Evolutionary conservation across 495 filamentous ascomycete genomes (phyloP).

Genomic region (Talaromyces trachyspermus): DNA sequence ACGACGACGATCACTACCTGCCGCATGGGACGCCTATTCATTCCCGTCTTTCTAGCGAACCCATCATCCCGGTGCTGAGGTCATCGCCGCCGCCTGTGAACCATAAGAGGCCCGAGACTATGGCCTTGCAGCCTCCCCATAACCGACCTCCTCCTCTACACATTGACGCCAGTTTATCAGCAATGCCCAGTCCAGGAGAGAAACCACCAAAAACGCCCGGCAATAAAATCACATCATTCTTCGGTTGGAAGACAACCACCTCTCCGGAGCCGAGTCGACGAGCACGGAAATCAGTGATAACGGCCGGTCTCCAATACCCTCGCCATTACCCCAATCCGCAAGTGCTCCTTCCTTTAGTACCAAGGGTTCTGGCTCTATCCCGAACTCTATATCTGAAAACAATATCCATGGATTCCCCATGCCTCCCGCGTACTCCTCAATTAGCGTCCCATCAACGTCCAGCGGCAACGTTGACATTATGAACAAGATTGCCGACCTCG

Average conservation of each 20-base stretch:
- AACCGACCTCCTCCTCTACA: conserved; percentile 34
- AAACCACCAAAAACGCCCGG: conserved; percentile 53
- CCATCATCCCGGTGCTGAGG: conserved; percentile 36
- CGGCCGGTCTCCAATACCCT: conserved; percentile 51
- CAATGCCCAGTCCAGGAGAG: conserved; percentile 25
- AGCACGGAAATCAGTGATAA: conserved; percentile 58
- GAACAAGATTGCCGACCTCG: conserved; percentile 62
- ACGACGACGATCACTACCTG: conserved; percentile 29
- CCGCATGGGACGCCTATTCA: conserved; percentile 37
- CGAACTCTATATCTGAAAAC: conserved; percentile 37
- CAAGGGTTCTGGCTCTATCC: conserved; percentile 22
- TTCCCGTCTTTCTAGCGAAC: conserved; percentile 41
- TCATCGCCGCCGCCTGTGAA: conserved; percentile 34
- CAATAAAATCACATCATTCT: conserved; percentile 59
- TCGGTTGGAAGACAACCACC: conserved; percentile 55
- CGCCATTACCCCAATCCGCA: conserved; percentile 45
- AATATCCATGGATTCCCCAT: conserved; percentile 32
- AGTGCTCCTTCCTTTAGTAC: conserved; percentile 34
- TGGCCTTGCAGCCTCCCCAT: conserved; percentile 34
- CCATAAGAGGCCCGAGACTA: conserved; percentile 34
- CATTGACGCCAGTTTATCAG: conserved; percentile 27
- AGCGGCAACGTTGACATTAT: conserved; percentile 40
- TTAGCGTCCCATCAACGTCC: conserved; percentile 30
- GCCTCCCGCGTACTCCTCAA: conserved; percentile 27
- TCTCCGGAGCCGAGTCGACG: conserved; percentile 52